Evolutionary conservation across 768 basidiomycete species (phyloP).

Genomic region (Brasilioporus rufonigricans): DNA sequence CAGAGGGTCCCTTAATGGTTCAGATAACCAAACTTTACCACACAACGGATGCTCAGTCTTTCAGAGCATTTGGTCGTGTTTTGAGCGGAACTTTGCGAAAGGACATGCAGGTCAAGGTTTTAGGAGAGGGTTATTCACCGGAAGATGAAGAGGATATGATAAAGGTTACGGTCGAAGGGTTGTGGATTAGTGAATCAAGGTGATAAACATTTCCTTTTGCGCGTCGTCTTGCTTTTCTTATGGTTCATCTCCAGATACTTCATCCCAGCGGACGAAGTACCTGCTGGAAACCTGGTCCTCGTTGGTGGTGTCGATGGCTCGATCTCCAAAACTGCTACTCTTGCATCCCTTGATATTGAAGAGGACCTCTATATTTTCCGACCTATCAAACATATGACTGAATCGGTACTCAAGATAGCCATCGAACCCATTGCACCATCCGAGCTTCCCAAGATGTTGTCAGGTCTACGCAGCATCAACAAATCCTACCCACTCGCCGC

Average conservation of each 20-base stretch:
- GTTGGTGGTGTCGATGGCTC: constrained; percentile 92
- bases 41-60: constrained; percentile 94
- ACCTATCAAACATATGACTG: constrained; percentile 94
- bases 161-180: constrained; percentile 74
- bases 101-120: constrained; percentile 87
- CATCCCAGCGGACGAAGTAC: constrained; percentile 82
- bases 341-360: constrained; percentile 66
- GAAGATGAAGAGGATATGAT: constrained; percentile 99
- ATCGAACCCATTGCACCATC: constrained; percentile 98
- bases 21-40: constrained; percentile 95
- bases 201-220: constrained; percentile 32
- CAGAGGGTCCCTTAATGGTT: constrained; percentile 87
- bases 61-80: constrained; percentile 93
- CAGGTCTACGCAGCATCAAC: constrained; percentile 94
- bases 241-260: constrained; percentile 63
- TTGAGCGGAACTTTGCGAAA: constrained; percentile 87
- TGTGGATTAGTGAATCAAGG: constrained; percentile 93
- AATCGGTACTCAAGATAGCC: constrained; percentile 95
- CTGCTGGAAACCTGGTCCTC: constrained; percentile 90
- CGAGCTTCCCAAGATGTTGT: constrained; percentile 97
- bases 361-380: constrained; percentile 95
- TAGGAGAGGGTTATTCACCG: constrained; percentile 97
- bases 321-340: constrained; percentile 92
- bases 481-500: constrained; percentile 93
- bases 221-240: not conserved